phyloP scores from a whole-genome alignment of 352 stramenopile genomes.

The Plasmopara halstedii region DNA sequence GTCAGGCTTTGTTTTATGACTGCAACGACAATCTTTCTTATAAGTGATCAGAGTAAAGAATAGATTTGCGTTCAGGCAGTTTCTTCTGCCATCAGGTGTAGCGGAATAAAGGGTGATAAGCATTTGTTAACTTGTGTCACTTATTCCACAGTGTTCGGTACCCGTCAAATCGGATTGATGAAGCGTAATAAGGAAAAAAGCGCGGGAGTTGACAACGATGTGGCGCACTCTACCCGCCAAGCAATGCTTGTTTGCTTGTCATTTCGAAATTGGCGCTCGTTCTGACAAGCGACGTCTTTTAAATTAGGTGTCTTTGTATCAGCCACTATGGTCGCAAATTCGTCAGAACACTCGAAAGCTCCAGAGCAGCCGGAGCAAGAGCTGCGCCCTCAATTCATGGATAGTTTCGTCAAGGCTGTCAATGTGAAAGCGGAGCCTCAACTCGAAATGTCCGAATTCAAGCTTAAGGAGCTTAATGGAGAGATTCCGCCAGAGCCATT shows the following conservation, averaged over 20 bases:
- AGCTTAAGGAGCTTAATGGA: constrained; percentile 79
- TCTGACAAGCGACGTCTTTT: constrained; percentile 10
- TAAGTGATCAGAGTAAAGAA: no score
- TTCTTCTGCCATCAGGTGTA: no score
- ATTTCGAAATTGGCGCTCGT: constrained; percentile 28
- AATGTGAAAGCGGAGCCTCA: constrained; percentile 15
- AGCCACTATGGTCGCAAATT: constrained; percentile 32
- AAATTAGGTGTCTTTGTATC: neutral
- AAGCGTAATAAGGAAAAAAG: no score
- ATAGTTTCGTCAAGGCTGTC: constrained; percentile 11
- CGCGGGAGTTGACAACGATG: constrained; percentile 14
- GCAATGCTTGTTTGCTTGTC: constrained; percentile 7
- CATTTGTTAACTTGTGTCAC: no score
- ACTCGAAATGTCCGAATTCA: constrained; percentile 76
- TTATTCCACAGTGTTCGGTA: no score
- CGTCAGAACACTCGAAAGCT: constrained; percentile 14
- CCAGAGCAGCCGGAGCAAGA: constrained; percentile 28
- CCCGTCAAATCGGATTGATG: no score
- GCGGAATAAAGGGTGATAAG: no score
- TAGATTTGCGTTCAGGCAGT: no score
- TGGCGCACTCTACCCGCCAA: constrained; percentile 6
- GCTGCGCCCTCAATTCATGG: constrained; percentile 16
- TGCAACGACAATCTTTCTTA: no score
- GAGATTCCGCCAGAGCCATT: constrained; percentile 88
- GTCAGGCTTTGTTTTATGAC: no score